Base-by-base conservation (phyloP, 176 grass and related monocot species). In the Leersia perrieri region DNA sequence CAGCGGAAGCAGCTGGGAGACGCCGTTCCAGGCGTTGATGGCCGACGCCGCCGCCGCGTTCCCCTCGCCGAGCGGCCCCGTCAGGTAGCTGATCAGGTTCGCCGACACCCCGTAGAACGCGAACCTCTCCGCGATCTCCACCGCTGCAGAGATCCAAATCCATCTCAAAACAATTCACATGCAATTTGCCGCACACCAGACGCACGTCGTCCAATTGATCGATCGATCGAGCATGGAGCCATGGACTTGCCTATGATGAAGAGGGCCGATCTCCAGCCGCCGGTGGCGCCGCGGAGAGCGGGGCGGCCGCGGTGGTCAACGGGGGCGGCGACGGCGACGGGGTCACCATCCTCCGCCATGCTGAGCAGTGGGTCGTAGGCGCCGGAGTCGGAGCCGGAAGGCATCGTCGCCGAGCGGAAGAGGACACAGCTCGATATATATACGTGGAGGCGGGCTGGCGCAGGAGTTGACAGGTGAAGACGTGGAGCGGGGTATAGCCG, bases 181-280 rank as follows among this genome's bases (percentile, higher is more conserved):
- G n/a, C n/a, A n/a, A n/a, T n/a, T n/a, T n/a, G n/a, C n/a, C n/a
- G n/a, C n/a, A n/a, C n/a, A n/a, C n/a, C n/a, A n/a, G n/a, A n/a
- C n/a, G n/a, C n/a, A n/a, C n/a, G n/a, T n/a, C n/a, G n/a, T n/a
- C 47, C 47, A 53, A 8, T 53, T 10, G 53, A 57, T n/a, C n/a
- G n/a, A n/a, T n/a, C n/a, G n/a, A 38, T 3, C 3, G 35, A 38
- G 35, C 35, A 38, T 38, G 49, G n/a, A n/a, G n/a, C n/a, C n/a
- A n/a, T n/a, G n/a, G n/a, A 67, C 51, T 85, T 82, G 79, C 90
- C 90, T 83, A 92, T 89, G 83, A 92, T 79, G 90, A 92, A 92
- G 79, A 86, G 82, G 22, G 86, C 86, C 13, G 86, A 79, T 13
- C 63, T 29, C 90, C 90, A 89, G 45, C 90, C 74, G 70, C 86